Conservation (phyloP, 164 flowering plant genomes). For the Liquidambar formosana region DNA sequence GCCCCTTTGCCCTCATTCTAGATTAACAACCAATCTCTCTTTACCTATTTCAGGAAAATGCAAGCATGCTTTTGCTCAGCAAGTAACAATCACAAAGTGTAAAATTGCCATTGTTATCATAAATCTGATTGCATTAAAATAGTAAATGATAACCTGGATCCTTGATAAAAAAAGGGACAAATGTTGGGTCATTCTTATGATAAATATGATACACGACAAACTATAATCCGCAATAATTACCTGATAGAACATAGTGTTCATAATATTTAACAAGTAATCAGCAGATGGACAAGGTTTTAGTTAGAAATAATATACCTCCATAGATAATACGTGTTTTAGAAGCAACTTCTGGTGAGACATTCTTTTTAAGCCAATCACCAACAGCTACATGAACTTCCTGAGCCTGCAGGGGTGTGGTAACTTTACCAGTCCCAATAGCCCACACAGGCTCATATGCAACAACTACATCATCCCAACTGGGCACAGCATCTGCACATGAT, state of each 20-base stretch:
- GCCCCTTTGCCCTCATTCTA: too few relatives aligned
- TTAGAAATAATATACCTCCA: constrained; percentile 66
- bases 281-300: neutral
- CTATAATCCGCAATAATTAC: neutral
- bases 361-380: constrained; percentile 93
- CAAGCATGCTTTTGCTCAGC: neutral
- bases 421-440: constrained; percentile 99
- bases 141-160: neutral
- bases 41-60: neutral
- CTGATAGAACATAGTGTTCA: neutral
- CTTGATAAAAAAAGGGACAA: neutral
- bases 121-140: neutral
- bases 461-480: constrained; percentile 91
- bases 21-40: too few relatives aligned
- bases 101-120: too few relatives aligned
- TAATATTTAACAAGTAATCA: neutral
- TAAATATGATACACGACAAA: neutral
- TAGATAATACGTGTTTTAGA: constrained; percentile 91
- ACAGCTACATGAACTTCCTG: constrained; percentile 95
- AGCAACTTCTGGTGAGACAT: constrained; percentile 85
- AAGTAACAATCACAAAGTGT: neutral
- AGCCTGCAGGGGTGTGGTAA: constrained; percentile 89
- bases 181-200: neutral
- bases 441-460: constrained; percentile 97
- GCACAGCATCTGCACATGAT: constrained; percentile 66